Evolutionary conservation across 129 eudicot genomes (phyloP), one percentile per base, ranked within the genome.

Genomic region (Sambucus nigra): DNA sequence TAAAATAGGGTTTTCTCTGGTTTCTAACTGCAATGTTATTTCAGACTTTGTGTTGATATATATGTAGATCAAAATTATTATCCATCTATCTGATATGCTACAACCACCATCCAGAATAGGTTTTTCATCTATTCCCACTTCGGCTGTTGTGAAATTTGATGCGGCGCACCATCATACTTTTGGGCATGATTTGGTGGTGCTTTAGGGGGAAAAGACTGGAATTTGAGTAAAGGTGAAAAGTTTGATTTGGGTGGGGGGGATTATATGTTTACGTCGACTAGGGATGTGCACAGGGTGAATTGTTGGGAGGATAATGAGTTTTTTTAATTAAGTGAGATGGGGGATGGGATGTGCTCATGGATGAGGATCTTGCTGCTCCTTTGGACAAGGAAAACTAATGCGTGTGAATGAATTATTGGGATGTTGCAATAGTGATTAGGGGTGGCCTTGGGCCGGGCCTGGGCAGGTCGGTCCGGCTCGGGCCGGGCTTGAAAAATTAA

Each of bases 241-340:
- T 73, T 31, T 51, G 85, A 81, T 5, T 44, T 88, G 48, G 88
- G 66, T 1, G 75, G 24, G 15, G 97, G 95, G 7, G 97, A 88
- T 70, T 81, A 33, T 20, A 35, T 88, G 85, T 88, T 69, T 51
- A 84, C 88, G 0, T 83, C 88, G 0, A 80, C 65, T 0, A 95
- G 87, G 7, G 93, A 88, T 69, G 82, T 84, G 40, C 97, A 88
- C 32, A 49, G 97, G 27, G 95, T 88, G 51, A 78, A 75, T 69
- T 88, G 84, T 59, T 42, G 63, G 51, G 95, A 84, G 53, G 97
- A 88, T 73, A 84, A 92, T 0, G 95, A 88, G 85, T 84, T 88
- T 32, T 88, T 88, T 50, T n/a, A n/a, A 78, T 88, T 22, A 72
- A 71, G 71, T 88, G 95, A 95, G 97, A 88, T 71, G 97, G 93